These are phyloP conservation scores for Ophiostoma himal-ulmi DNA, from an alignment of 2,329 filamentous ascomycete species.

Conservation along the genomic window DNA sequence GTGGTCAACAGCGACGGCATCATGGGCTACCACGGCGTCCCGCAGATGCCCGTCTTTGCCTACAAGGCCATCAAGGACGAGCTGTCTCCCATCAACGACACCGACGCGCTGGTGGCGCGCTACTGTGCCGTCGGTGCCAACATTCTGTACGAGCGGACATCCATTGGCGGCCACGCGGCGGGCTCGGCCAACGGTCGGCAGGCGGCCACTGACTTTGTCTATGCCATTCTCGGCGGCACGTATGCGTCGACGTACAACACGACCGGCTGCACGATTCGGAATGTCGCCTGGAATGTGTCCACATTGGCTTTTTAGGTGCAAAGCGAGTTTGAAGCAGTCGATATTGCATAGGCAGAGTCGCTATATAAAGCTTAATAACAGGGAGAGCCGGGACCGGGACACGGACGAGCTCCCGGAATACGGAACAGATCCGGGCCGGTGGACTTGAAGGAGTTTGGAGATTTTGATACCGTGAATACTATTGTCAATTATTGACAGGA, in stretches of 20 bases:
- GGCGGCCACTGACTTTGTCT: slow-evolving; percentile 28
- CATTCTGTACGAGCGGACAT: slow-evolving; percentile 42
- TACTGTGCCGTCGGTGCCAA: slow-evolving; percentile 37
- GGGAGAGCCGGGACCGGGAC: background rate
- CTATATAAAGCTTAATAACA: background rate
- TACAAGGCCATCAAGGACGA: slow-evolving; percentile 45
- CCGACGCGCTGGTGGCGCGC: slow-evolving; percentile 31
- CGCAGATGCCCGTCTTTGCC: slow-evolving; percentile 41
- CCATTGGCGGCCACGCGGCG: slow-evolving; percentile 37
- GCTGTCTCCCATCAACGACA: slow-evolving; percentile 38
- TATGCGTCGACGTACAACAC: slow-evolving; percentile 20
- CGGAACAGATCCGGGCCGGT: background rate
- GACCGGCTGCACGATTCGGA: slow-evolving; percentile 21
- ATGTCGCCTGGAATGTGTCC: slow-evolving; percentile 22
- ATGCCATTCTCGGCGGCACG: slow-evolving; percentile 25
- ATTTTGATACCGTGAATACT: background rate
- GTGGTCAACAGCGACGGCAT: slow-evolving; percentile 32
- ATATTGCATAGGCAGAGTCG: too few species aligned
- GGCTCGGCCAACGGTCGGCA: slow-evolving; percentile 29
- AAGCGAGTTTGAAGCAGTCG: background rate
- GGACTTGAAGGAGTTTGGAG: background rate
- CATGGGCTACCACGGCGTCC: slow-evolving; percentile 38
- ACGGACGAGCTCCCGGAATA: background rate
- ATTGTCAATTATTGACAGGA: background rate
- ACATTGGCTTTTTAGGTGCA: slow-evolving; percentile 13